phyloP scores from a whole-genome alignment of 139 green algal genomes.

The Penium margaritaceum region DNA sequence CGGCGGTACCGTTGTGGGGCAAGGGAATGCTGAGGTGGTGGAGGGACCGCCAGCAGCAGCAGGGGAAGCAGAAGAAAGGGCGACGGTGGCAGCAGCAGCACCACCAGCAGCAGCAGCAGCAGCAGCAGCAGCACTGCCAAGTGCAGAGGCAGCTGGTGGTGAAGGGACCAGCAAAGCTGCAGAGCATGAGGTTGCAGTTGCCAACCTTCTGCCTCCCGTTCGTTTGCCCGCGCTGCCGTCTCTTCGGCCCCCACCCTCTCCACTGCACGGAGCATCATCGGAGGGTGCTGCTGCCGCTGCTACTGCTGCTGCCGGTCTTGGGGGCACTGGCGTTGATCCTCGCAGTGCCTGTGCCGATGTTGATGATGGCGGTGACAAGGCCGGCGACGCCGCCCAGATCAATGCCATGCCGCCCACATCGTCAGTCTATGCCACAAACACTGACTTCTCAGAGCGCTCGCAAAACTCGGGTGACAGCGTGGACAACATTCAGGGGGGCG shows the following conservation, averaged over 20 bases:
- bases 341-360: no score
- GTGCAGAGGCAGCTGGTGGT: background rate
- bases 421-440: constrained; percentile 27
- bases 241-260: no score
- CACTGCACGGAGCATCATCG: no score
- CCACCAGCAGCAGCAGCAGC: background rate
- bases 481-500: constrained; percentile 16
- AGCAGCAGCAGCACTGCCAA: background rate
- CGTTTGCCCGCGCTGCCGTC: no score
- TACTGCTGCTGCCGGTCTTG: background rate
- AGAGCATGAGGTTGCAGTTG: no score
- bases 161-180: no score
- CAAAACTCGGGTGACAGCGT: constrained; percentile 23
- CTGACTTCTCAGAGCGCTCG: constrained; percentile 11
- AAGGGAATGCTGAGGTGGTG: no score
- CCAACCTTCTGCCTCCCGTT: no score
- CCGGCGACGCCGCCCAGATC: no score
- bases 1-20: no score
- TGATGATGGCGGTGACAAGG: background rate
- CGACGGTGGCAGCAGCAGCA: background rate
- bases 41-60: no score
- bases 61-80: background rate
- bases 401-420: constrained; percentile 1
- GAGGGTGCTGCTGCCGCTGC: background rate
- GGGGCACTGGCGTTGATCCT: background rate